Conservation (phyloP, 2,329 filamentous ascomycete species). For the Erysiphe pulchra region DNA sequence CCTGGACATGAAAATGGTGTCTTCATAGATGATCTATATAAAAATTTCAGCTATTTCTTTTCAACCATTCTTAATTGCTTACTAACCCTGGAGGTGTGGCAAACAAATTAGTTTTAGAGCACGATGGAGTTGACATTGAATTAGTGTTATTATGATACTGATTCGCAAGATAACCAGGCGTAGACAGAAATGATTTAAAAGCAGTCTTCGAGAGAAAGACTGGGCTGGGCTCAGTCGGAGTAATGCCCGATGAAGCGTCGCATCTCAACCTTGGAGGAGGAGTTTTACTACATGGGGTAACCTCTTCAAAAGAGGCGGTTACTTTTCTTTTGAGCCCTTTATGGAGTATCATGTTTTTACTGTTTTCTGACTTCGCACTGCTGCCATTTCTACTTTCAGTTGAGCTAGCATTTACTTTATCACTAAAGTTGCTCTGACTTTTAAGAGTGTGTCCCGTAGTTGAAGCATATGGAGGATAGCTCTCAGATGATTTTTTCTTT, state of each 20-base stretch:
- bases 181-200: conserved; percentile 11
- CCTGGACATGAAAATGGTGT: conserved; percentile 12
- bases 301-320: neutral
- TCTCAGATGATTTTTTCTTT: neutral
- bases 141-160: conserved; percentile 25
- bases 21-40: conserved; percentile 5
- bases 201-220: conserved; percentile 4
- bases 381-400: conserved; percentile 3
- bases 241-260: conserved; percentile 2
- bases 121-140: conserved; percentile 23
- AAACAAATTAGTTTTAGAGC: conserved; percentile 9
- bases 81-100: conserved; percentile 20
- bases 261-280: conserved; percentile 1
- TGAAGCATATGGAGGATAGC: too few relatives aligned
- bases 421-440: too few relatives aligned
- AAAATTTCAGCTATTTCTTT: neutral
- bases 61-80: neutral
- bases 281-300: neutral
- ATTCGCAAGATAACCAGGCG: conserved; percentile 18
- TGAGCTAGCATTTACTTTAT: neutral
- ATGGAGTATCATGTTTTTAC: neutral
- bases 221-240: conserved; percentile 3
- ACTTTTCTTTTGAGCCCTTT: neutral
- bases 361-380: conserved; percentile 1
- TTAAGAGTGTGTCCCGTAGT: too few relatives aligned